Evolutionary conservation across 768 basidiomycete genomes (phyloP).

Genomic region (Leccinum arenicola): DNA sequence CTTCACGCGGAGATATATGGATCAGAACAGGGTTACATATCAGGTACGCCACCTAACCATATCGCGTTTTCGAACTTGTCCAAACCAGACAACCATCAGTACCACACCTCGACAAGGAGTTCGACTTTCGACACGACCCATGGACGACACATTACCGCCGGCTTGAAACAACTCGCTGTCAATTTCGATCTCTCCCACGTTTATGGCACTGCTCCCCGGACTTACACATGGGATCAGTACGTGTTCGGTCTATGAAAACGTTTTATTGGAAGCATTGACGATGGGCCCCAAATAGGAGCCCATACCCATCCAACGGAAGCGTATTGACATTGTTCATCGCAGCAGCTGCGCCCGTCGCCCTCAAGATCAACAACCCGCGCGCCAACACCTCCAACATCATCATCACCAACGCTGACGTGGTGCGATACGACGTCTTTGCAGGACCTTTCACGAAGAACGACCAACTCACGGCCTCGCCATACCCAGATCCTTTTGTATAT

Average conservation of each 20-base stretch:
- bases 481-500: constrained; percentile 59
- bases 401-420: constrained; percentile 59
- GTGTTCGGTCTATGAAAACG: constrained; percentile 13
- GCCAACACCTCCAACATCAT: constrained; percentile 58
- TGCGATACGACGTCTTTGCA: constrained; percentile 63
- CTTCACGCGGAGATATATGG: constrained; percentile 72
- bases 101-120: constrained; percentile 50
- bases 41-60: constrained; percentile 42
- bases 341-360: constrained; percentile 52
- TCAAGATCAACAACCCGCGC: constrained; percentile 62
- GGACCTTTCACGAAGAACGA: constrained; percentile 81
- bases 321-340: constrained; percentile 57
- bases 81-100: constrained; percentile 37
- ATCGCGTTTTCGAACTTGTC: not conserved
- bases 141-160: constrained; percentile 53
- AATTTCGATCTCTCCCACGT: constrained; percentile 59
- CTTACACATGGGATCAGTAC: constrained; percentile 65
- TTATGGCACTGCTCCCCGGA: constrained; percentile 74
- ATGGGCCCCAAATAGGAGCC: constrained; percentile 38
- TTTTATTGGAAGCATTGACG: not conserved
- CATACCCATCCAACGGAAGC: constrained; percentile 59
- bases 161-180: constrained; percentile 50
- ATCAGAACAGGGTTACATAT: constrained; percentile 75
- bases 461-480: constrained; percentile 73
- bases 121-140: constrained; percentile 57